phyloP scores from a whole-genome alignment of 192 early-diverging fungal genomes.

The Thoreauomyces humboldtii region DNA sequence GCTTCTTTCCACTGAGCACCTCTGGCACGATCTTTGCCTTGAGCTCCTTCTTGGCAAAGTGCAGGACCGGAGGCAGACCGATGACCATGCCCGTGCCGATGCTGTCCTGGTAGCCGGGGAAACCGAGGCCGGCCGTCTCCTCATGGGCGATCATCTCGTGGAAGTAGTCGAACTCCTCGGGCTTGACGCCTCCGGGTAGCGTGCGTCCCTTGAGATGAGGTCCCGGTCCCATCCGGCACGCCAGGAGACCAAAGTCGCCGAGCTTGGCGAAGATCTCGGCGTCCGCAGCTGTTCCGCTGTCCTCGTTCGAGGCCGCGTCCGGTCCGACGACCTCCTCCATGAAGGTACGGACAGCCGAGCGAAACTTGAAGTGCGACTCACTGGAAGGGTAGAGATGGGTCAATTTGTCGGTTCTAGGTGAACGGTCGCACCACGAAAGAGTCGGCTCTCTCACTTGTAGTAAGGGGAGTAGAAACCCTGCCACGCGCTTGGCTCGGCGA shows the following conservation, averaged over 20 bases:
- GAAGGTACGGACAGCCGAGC: slow-evolving; percentile 36
- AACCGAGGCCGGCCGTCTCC: slow-evolving; percentile 34
- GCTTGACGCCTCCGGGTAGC: slow-evolving; percentile 44
- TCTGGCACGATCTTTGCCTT: slow-evolving; percentile 32
- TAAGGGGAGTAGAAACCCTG: slow-evolving; percentile 43
- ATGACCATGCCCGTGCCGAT: slow-evolving; percentile 38
- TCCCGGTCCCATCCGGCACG: slow-evolving; percentile 44
- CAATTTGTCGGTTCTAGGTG: background rate
- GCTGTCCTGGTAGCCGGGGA: slow-evolving; percentile 38
- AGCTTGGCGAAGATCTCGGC: slow-evolving; percentile 36
- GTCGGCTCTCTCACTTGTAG: slow-evolving; percentile 28
- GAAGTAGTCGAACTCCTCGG: slow-evolving; percentile 56
- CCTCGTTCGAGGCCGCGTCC: slow-evolving; percentile 27
- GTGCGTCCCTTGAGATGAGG: slow-evolving; percentile 36
- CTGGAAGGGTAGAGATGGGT: background rate
- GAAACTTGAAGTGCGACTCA: slow-evolving; percentile 29
- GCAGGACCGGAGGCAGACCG: slow-evolving; percentile 42
- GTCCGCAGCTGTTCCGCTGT: slow-evolving; percentile 27
- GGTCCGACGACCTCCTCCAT: slow-evolving; percentile 24
- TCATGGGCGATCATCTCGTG: slow-evolving; percentile 50
- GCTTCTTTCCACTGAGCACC: slow-evolving; percentile 41
- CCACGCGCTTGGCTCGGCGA: slow-evolving; percentile 32
- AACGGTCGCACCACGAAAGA: background rate
- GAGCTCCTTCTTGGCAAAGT: slow-evolving; percentile 35
- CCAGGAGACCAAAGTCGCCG: slow-evolving; percentile 32